Conservation (phyloP, 2,329 filamentous ascomycete genomes). For the Paecilomyces fulvus region DNA sequence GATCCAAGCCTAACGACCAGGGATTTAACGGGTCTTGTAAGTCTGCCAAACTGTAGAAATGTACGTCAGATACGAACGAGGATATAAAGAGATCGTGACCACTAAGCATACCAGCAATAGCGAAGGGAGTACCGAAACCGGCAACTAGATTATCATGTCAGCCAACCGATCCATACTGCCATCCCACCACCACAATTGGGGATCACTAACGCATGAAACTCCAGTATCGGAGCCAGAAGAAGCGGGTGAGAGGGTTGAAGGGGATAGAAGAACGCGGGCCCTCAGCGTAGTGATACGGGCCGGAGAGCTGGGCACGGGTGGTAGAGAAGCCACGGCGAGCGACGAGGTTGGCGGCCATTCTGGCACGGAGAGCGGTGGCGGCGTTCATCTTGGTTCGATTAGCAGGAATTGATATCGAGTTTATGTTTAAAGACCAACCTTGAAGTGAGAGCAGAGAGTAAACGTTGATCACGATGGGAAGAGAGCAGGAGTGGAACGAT, state of each 20-base stretch:
- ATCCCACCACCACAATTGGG: conserved; percentile 1
- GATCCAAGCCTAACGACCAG: conserved; percentile 9
- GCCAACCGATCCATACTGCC: conserved; percentile 10
- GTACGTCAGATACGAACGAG: conserved; percentile 15
- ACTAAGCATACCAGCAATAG: conserved; percentile 51
- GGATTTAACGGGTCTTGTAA: conserved; percentile 48
- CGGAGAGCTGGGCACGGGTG: conserved; percentile 74
- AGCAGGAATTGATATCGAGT: conserved; percentile 29
- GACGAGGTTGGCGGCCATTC: conserved; percentile 56
- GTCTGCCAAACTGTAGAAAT: conserved; percentile 54
- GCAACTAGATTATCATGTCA: conserved; percentile 40
- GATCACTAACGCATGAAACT: conserved; percentile 56
- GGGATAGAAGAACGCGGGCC: conserved; percentile 90
- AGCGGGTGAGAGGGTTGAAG: conserved; percentile 89
- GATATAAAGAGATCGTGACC: not conserved
- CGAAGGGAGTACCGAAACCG: conserved; percentile 54
- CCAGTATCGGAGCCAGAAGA: conserved; percentile 80
- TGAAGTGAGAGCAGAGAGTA: conserved; percentile 10
- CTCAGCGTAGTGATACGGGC: conserved; percentile 97
- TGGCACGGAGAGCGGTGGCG: conserved; percentile 54
- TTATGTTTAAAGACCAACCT: conserved; percentile 17
- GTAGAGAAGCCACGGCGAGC: conserved; percentile 91
- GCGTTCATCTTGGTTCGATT: conserved; percentile 65
- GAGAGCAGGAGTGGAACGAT: not conserved
- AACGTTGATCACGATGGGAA: not conserved